These are phyloP conservation scores for Erysimum cheiri DNA, from an alignment of 441 rosid species.

Conservation along the genomic window DNA sequence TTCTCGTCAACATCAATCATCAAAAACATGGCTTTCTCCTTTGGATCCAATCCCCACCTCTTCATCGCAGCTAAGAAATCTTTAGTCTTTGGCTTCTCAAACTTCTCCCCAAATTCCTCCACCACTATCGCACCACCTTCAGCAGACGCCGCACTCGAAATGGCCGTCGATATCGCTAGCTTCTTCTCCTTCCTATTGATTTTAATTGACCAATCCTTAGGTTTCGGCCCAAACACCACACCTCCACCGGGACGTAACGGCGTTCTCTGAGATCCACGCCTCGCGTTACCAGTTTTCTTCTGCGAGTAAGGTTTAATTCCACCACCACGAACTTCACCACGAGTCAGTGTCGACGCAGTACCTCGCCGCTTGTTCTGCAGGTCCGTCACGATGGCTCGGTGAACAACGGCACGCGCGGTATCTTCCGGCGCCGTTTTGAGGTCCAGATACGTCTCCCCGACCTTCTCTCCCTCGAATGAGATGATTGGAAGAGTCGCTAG, in stretches of 20 bases:
- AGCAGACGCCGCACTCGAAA: constrained; percentile 66
- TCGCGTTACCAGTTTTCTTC: constrained; percentile 87
- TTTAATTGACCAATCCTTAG: constrained; percentile 87
- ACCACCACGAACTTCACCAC: constrained; percentile 87
- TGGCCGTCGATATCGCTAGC: constrained; percentile 85
- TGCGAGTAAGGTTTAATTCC: constrained; percentile 84
- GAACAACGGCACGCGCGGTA: constrained; percentile 89
- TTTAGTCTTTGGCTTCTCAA: constrained; percentile 79
- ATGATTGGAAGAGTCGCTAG: constrained; percentile 69
- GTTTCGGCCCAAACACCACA: constrained; percentile 85
- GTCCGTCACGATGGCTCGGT: constrained; percentile 87
- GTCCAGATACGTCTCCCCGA: constrained; percentile 86
- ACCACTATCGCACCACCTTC: constrained; percentile 71
- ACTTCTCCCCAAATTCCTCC: constrained; percentile 81
- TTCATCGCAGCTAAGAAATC: constrained; percentile 82
- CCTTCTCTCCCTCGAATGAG: constrained; percentile 79
- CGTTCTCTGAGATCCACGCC: constrained; percentile 72
- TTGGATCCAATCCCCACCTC: constrained; percentile 92
- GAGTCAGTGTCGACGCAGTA: constrained; percentile 88
- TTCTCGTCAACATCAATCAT: constrained; percentile 71
- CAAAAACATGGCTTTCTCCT: constrained; percentile 80
- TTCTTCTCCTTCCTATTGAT: constrained; percentile 87
- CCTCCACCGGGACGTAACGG: constrained; percentile 95
- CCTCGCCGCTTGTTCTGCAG: constrained; percentile 88
- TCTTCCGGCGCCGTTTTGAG: constrained; percentile 79